A percentile compares a stretch with the other conserved stretches of the same genome.
Conservation (phyloP, 2,329 filamentous ascomycete species). For the Pseudogymnoascus sp. region DNA sequence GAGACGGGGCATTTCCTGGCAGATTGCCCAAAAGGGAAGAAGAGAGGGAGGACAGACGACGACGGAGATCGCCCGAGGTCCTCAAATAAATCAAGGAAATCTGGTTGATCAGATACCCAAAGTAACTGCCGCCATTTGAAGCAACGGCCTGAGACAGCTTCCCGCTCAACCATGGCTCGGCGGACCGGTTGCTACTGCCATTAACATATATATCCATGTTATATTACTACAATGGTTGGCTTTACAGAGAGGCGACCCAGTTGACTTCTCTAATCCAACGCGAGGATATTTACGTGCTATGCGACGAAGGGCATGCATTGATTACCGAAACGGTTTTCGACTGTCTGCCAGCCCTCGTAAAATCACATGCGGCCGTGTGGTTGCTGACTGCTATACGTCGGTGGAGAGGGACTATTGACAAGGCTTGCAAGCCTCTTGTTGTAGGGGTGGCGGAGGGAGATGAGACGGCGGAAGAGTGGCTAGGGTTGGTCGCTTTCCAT, state of each 20-base stretch:
- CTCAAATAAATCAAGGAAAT: conserved; percentile 5
- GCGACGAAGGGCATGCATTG: not conserved
- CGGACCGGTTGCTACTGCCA: not conserved
- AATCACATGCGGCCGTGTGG: conserved; percentile 4
- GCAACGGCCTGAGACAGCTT: not conserved
- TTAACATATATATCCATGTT: conserved; percentile 4
- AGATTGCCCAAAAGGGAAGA: conserved; percentile 42
- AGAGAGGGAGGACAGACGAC: conserved; percentile 13
- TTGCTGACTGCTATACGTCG: not conserved
- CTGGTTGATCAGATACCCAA: conserved; percentile 3
- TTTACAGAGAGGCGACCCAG: not conserved
- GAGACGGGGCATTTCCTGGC: conserved; percentile 50
- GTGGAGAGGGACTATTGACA: not conserved
- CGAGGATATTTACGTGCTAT: not conserved
- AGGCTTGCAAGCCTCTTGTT: not conserved
- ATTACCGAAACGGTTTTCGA: not conserved
- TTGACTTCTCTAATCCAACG: not conserved
- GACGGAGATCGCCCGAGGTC: conserved; percentile 7
- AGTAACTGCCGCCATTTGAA: not conserved
- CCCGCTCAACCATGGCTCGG: not conserved
- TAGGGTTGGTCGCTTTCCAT: not conserved
- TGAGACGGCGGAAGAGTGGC: not conserved
- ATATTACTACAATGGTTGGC: not conserved
- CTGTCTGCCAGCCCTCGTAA: not conserved
- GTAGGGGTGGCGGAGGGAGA: not conserved